Evolutionary conservation across 805 yeast species (phyloP), one percentile per base, ranked within the genome.

Genomic region (Barnettozyma botsteinii): DNA sequence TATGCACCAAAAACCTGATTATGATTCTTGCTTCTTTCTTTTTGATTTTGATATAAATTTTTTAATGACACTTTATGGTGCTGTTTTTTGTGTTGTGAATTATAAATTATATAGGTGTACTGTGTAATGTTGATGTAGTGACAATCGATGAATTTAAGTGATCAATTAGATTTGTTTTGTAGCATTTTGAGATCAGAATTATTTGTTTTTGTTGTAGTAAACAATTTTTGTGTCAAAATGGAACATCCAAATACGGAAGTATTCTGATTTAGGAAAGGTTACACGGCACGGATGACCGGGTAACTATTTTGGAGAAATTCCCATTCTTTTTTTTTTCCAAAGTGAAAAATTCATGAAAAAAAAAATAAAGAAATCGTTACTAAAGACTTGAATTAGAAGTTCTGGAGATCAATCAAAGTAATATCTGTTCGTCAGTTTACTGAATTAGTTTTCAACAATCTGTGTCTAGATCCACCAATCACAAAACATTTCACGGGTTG

Each of bases 311-410:
- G 8, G 7, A 8, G 9, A 7, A 24, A 9, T 19, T 14, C 18
- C 23, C 21, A 32, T 25, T 26, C 21, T 26, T 26, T 33, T 39
- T 39, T 34, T 30, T 34, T 21, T 30, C 15, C 25, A 31, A 31
- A 40, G 39, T 35, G 39, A 40, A 40, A 35, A 40, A 40, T 35
- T 31, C 35, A 28, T 20, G 33, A 35, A 24, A 30, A 23, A 23
- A 28, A 23, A 23, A 29, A 33, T 22, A 23, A 23, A n/a, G n/a
- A n/a, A n/a, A n/a, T n/a, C n/a, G n/a, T n/a, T n/a, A n/a, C n/a
- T n/a, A n/a, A 34, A 15, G 25, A 20, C 24, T n/a, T 22, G 34
- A 13, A 20, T n/a, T n/a, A 20, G 24, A 31, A 7, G 11, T 31
- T 31, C 19, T 21, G 18, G 31, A 21, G 23, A 21, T 21, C 23